Percentiles rank a stretch among this genome's conserved stretches.
These are phyloP conservation scores for Lepidium sativum DNA, from an alignment of 345 rosid species.

Conservation along the genomic window DNA sequence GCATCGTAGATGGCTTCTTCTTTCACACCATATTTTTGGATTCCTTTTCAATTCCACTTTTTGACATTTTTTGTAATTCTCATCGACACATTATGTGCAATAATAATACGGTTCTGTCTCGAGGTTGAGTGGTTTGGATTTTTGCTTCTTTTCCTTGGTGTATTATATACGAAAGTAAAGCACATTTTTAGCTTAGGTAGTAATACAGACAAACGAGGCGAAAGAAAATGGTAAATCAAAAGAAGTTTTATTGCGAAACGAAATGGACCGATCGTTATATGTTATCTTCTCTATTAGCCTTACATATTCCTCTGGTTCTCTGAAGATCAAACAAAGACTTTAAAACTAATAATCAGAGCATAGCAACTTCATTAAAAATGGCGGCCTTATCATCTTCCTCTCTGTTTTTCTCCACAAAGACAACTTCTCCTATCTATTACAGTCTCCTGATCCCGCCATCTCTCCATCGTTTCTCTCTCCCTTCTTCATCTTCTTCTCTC, in stretches of 20 bases:
- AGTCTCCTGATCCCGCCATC: constrained; percentile 5
- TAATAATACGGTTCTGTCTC: not conserved
- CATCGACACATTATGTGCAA: not conserved
- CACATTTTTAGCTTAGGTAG: not conserved
- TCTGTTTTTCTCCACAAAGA: constrained; percentile 25
- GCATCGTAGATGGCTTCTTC: not conserved
- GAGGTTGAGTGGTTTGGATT: not conserved
- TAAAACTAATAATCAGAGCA: not conserved
- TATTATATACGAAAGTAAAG: not conserved
- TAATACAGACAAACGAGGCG: no score
- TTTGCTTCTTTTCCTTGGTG: not conserved
- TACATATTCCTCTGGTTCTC: constrained; percentile 6
- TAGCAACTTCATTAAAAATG: not conserved
- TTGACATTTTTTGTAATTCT: no score
- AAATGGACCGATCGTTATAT: constrained; percentile 14
- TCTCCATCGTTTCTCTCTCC: constrained; percentile 24
- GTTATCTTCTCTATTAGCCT: constrained; percentile 21
- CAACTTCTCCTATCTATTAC: constrained; percentile 12
- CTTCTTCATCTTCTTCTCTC: constrained; percentile 29
- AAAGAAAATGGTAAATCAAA: not conserved
- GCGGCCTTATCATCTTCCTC: constrained; percentile 22
- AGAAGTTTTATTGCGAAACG: not conserved
- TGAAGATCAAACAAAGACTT: not conserved
- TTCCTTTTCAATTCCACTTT: no score
- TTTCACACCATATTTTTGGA: not conserved